Percentiles rank a stretch among this genome's conserved stretches.
Conservation (phyloP, 139 green algal species). For the Chloropicon primus region DNA sequence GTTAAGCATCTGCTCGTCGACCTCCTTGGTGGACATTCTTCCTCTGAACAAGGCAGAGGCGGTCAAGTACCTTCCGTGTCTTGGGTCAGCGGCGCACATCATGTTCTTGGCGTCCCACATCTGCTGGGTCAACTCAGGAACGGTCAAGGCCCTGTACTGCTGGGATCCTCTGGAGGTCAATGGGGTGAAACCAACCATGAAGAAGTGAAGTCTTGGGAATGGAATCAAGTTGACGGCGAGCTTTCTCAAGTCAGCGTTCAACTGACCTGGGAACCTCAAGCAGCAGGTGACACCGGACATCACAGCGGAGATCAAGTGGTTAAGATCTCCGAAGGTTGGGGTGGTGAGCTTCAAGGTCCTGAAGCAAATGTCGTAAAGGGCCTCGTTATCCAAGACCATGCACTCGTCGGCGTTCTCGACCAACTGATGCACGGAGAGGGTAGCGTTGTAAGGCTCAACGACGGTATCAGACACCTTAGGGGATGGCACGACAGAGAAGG, state of each 20-base stretch:
- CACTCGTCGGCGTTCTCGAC: slow-evolving; percentile 99
- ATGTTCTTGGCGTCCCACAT: slow-evolving; percentile 26
- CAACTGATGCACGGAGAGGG: slow-evolving; percentile 97
- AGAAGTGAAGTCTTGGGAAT: slow-evolving; percentile 99
- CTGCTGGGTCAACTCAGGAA: not conserved
- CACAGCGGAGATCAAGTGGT: slow-evolving; percentile 96
- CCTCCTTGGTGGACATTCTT: slow-evolving; percentile 90
- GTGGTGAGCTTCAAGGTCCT: slow-evolving; percentile 97
- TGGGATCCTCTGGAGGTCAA: slow-evolving; percentile 89
- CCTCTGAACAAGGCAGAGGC: slow-evolving; percentile 91
- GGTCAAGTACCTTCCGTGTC: slow-evolving; percentile 95
- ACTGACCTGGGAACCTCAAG: slow-evolving; percentile 96
- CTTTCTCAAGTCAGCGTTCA: slow-evolving; percentile 98
- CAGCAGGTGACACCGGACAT: slow-evolving; percentile 99
- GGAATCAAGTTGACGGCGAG: slow-evolving; percentile 98
- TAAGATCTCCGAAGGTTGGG: slow-evolving; percentile 92
- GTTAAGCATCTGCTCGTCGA: slow-evolving; percentile 98
- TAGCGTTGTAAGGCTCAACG: slow-evolving; percentile 99
- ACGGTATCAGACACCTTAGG: slow-evolving; percentile 99
- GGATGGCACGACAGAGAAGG: slow-evolving; percentile 97
- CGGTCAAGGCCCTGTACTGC: slow-evolving; percentile 67
- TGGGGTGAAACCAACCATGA: slow-evolving; percentile 97
- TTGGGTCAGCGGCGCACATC: slow-evolving; percentile 79
- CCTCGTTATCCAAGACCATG: slow-evolving; percentile 78
- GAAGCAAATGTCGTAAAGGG: slow-evolving; percentile 91